phyloP scores from a whole-genome alignment of 331 rosid genomes.

The Cydonia oblonga region DNA sequence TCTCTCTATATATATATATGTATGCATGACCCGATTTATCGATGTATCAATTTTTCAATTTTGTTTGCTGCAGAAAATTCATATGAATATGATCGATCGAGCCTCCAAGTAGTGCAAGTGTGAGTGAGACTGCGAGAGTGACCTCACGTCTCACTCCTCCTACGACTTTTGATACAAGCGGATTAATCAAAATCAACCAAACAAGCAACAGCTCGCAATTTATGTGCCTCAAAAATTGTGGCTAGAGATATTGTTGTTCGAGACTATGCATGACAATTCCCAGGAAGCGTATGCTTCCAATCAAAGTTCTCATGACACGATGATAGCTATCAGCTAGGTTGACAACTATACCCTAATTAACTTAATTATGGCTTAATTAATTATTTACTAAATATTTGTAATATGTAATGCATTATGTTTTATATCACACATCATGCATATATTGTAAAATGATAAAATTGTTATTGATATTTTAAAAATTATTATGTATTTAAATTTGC shows the following conservation, averaged over 20 bases:
- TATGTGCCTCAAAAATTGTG: background rate
- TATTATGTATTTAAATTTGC: no score
- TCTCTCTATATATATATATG: background rate
- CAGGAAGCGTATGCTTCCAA: background rate
- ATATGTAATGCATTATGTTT: no score
- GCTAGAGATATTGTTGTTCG: background rate
- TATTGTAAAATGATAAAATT: no score
- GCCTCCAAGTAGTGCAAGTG: background rate
- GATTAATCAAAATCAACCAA: background rate
- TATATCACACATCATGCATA: no score
- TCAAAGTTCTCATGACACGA: background rate
- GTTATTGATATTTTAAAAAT: no score
- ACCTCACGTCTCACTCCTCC: background rate
- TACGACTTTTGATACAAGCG: background rate
- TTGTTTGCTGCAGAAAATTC: background rate
- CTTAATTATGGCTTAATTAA: no score
- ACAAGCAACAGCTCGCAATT: background rate
- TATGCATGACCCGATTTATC: background rate
- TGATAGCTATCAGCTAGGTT: background rate
- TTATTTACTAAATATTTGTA: no score
- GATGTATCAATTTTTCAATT: background rate
- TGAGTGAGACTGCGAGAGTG: background rate
- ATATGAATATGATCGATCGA: background rate
- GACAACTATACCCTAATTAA: background rate
- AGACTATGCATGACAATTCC: background rate